Evolutionary conservation across 441 rosid genomes (phyloP), one percentile per base, ranked within the genome.

Genomic region (Adansonia madagascariensis): DNA sequence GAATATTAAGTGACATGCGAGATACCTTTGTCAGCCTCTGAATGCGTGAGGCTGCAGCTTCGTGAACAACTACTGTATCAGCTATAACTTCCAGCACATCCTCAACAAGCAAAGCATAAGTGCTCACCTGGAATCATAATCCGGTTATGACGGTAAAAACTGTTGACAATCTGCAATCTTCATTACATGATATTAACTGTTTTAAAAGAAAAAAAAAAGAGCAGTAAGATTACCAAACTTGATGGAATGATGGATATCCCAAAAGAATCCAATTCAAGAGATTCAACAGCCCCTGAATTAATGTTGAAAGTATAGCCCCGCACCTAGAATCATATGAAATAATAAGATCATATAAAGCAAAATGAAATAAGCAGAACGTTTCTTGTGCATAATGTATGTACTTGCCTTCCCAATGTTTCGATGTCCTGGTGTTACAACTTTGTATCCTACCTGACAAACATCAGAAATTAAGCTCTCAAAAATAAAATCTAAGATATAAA

Each of bases 181-280:
- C 64, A 39, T 17, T 6, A 39, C 31, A 56, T 17, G 64, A 56
- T 35, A 41, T 9, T 72, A 8, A 56, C 9, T 39, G 18, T 39
- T 6, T 39, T 15, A 75, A 75, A 62, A 4, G 8, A 4, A 35
- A 20, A 4, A 4, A 20, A 46, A 47, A 15, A 18, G 73, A 22
- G 60, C 8, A 49, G 35, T 43, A 20, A 44, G 73, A 90, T 20
- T 74, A 94, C 98, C 98, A 93, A 85, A 85, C 91, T 93, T 60
- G 99, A 95, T 9, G 97, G 98, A 80, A 95, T 91, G 71, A 95
- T 80, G 47, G 98, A 87, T 59, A 95, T 85, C 75, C 98, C 96
- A 66, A 95, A 95, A 11, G 97, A 88, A 84, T 95, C 99, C 12
- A 95, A 90, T 85, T 92, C 97, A 10, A 95, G 96, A 56, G 89